These are phyloP conservation scores for Lodderomyces orthopsilosis DNA, from an alignment of 1,139 yeast species.

Conservation along the genomic window DNA sequence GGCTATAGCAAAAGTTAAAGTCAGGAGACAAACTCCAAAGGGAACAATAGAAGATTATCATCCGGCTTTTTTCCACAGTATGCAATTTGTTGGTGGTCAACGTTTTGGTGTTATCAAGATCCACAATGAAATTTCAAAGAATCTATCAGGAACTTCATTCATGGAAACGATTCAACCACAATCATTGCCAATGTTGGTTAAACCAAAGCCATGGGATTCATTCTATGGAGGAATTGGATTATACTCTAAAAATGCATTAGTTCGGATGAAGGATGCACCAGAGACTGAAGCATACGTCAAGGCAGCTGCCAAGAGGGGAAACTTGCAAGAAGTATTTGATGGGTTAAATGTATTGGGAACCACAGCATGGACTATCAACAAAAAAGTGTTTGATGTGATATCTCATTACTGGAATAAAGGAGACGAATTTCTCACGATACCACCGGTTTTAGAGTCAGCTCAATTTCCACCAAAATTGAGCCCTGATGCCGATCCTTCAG, in stretches of 20 bases:
- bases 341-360: conserved; percentile 87
- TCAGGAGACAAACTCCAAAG: conserved; percentile 59
- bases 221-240: conserved; percentile 83
- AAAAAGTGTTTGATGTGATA: conserved; percentile 63
- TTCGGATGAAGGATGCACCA: conserved; percentile 81
- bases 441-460: conserved; percentile 56
- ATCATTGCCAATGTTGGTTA: conserved; percentile 85
- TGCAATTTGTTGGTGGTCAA: conserved; percentile 76
- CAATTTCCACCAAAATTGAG: conserved; percentile 66
- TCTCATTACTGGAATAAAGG: conserved; percentile 87
- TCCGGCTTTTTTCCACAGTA: conserved; percentile 90
- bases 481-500: conserved; percentile 67
- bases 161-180: conserved; percentile 81
- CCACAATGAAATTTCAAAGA: conserved; percentile 65
- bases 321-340: conserved; percentile 62
- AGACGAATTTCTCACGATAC: conserved; percentile 74
- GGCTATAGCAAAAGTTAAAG: conserved; percentile 80
- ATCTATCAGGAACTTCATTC: conserved; percentile 64
- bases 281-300: conserved; percentile 86
- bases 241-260: conserved; percentile 58
- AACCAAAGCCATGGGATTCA: conserved; percentile 83
- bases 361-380: conserved; percentile 92
- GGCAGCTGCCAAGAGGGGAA: conserved; percentile 74
- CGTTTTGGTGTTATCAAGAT: conserved; percentile 79
- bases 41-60: conserved; percentile 57